Base-by-base conservation (phyloP, 176 grass and related monocot species). In the Bonia amplexicaulis region DNA sequence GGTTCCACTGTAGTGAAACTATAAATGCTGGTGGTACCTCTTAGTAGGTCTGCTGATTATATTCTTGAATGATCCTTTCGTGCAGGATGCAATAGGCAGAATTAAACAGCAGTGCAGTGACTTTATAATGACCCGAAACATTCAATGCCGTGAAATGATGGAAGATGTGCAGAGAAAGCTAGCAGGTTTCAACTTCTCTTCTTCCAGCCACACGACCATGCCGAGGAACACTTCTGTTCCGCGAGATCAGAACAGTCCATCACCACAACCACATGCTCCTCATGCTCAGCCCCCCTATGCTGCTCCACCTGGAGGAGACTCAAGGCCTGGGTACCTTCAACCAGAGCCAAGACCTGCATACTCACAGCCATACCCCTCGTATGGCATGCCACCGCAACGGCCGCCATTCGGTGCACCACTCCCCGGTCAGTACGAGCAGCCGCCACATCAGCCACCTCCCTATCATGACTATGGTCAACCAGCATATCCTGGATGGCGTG, bases 81-180 rank as follows among this genome's bases (percentile, higher is more conserved):
- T 48, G 85, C 88, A 99, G 96, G 96, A 96, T 40, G 96, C 96
- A 86, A 96, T 96, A 89, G 86, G 82, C 78, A 94, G 72, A 72
- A 86, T 96, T 89, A 95, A 96, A 83, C 91, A 99, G 84, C 96
- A 99, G 58, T 94, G 93, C 86, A 87, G 91, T 83, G 96, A 99
- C 79, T 99, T 94, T 33, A 87, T 92, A 65, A 94, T 96, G 91
- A 99, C 96, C 29, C 85, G 96, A 53, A 95, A 92, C 81, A 99
- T 99, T 75, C 96, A 99, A 61, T 96, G 96, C 76, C 96, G 90
- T 31, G 96, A 99, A 84, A 99, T 96, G 96, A 99, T 94, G 2
- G 93, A 99, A 69, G 96, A 99, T 19, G 93, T 99, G 33, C 93
- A 99, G 85, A 91, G 84, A 65, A 91, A 96, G 84, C 75, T 99